Conservation (phyloP, 176 grass and related monocot genomes). For the Otatea glauca region DNA sequence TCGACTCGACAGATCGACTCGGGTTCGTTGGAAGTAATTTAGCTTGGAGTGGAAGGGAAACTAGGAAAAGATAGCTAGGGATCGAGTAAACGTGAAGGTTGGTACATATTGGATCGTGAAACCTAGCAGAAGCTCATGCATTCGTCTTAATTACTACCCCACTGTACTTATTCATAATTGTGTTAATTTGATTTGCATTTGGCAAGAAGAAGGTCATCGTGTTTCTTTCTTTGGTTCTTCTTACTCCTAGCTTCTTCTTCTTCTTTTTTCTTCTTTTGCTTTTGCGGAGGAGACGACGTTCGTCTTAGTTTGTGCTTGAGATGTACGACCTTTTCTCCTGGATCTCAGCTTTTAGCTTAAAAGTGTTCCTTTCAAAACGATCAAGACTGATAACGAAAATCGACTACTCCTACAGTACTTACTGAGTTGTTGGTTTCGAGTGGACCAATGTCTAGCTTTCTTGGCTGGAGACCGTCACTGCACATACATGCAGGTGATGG, state of each 20-base stretch:
- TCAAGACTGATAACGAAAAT: background rate
- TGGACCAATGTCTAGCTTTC: background rate
- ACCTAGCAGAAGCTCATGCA: conserved; percentile 7
- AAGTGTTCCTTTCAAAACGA: background rate
- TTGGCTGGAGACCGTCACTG: background rate
- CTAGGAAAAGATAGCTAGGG: background rate
- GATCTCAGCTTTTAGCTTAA: background rate
- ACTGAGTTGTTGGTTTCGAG: background rate
- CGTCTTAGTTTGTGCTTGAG: background rate
- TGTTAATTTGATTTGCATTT: background rate
- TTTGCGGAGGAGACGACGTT: background rate
- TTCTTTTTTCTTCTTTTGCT: background rate
- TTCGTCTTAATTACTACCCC: background rate
- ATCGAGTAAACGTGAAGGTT: background rate
- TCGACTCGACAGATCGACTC: background rate
- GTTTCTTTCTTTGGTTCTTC: background rate
- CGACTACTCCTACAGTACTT: too few species aligned
- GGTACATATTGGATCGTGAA: background rate
- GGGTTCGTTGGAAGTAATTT: conserved; percentile 7
- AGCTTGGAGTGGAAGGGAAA: conserved; percentile 38
- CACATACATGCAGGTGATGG: conserved; percentile 31
- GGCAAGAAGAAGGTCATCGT: background rate
- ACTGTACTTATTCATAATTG: background rate
- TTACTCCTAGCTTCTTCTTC: background rate
- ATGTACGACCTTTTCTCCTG: conserved; percentile 26